phyloP scores from a whole-genome alignment of 2,329 filamentous ascomycete genomes.

The Alternaria novae-zelandiae region DNA sequence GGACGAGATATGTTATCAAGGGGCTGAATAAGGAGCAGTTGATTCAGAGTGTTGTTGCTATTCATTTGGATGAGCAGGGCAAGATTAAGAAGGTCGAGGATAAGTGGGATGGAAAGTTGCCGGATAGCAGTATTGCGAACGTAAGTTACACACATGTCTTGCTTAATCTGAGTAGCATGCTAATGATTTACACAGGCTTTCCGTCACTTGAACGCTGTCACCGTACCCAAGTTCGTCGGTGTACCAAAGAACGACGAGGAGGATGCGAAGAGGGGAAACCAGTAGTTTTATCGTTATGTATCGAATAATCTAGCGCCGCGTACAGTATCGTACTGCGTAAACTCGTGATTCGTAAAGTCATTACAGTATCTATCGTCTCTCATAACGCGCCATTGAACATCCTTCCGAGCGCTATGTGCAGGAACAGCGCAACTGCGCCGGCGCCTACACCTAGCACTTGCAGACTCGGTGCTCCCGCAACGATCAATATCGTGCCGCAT shows the following conservation, averaged over 20 bases:
- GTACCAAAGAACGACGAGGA: conserved; percentile 62
- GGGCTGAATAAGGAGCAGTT: conserved; percentile 59
- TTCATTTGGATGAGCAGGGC: conserved; percentile 51
- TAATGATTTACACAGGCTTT: conserved; percentile 54
- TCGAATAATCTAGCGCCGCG: conserved; percentile 9
- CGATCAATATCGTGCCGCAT: conserved; percentile 49
- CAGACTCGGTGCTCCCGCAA: conserved; percentile 31
- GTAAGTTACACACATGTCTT: conserved; percentile 50
- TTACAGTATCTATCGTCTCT: conserved; percentile 15
- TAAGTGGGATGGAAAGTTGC: conserved; percentile 61
- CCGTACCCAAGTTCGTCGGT: conserved; percentile 58
- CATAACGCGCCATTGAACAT: conserved; percentile 31
- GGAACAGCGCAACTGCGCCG: conserved; percentile 19
- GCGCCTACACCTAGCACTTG: conserved; percentile 26
- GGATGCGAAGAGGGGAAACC: conserved; percentile 58
- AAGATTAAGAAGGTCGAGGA: conserved; percentile 62
- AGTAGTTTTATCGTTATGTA: conserved; percentile 9
- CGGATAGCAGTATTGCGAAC: conserved; percentile 58
- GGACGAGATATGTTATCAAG: conserved; percentile 61
- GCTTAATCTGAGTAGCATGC: conserved; percentile 6
- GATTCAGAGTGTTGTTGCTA: conserved; percentile 57
- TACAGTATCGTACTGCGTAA: conserved; percentile 16
- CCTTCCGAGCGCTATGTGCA: conserved; percentile 36
- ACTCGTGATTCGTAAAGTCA: conserved; percentile 32
- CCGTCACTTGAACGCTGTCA: conserved; percentile 59